These are phyloP conservation scores for Sporisorium exsertum DNA, from an alignment of 1,284 basidiomycete genomes.

Conservation along the genomic window DNA sequence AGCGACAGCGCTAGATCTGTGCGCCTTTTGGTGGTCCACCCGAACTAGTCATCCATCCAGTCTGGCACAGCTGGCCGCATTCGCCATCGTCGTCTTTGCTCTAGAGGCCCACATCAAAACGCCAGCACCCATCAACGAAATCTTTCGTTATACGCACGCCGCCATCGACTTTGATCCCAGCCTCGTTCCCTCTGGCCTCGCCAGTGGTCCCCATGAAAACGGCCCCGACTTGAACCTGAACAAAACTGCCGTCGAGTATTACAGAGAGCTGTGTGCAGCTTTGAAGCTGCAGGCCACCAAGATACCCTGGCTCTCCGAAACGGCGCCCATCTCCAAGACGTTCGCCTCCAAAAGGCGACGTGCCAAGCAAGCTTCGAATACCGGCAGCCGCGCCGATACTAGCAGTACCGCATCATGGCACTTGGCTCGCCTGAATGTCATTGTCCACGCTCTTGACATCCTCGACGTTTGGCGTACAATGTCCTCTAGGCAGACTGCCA, in stretches of 20 bases:
- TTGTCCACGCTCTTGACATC: constrained; percentile 27
- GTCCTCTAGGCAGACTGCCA: background rate
- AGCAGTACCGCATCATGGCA: background rate
- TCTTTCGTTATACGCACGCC: constrained; percentile 23
- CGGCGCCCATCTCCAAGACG: constrained; percentile 9
- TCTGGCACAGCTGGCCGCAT: constrained; percentile 23
- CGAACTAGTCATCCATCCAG: background rate
- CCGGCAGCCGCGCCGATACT: background rate
- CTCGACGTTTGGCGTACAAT: constrained; percentile 21
- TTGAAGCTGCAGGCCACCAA: constrained; percentile 13
- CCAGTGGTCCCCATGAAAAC: no score
- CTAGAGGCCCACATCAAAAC: constrained; percentile 33
- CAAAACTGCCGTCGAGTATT: constrained; percentile 11
- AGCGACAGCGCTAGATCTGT: constrained; percentile 36
- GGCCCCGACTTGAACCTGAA: background rate
- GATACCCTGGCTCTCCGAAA: constrained; percentile 27
- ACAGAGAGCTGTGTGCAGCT: constrained; percentile 22
- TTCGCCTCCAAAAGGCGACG: background rate
- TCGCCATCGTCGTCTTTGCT: constrained; percentile 30
- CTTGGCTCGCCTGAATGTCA: constrained; percentile 20
- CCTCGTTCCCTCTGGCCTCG: background rate
- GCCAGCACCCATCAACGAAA: constrained; percentile 15
- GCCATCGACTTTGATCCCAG: constrained; percentile 11
- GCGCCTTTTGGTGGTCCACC: constrained; percentile 37
- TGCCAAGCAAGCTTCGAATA: background rate